Base-by-base conservation (phyloP, 176 grass and related monocot genomes). In the Bonia amplexicaulis region DNA sequence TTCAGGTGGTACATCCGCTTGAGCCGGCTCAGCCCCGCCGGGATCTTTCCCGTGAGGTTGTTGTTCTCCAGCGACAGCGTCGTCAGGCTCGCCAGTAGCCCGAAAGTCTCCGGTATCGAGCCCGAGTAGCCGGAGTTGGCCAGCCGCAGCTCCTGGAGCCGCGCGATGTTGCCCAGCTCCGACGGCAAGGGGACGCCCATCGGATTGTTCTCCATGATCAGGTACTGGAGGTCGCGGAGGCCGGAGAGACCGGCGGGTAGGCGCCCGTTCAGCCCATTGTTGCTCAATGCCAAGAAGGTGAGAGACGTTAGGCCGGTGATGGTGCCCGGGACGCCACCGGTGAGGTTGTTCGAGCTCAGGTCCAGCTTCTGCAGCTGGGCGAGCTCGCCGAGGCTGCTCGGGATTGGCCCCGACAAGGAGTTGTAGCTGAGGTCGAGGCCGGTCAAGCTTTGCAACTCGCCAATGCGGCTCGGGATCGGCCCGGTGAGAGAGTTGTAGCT, bases 341-440 rank as follows among this genome's bases (percentile, higher is more conserved):
- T 88, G 48, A 99, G 83, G 73, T 88, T 87, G 84, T 99, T 99
- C 0, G 91, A 94, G 93, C 96, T 96, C 13, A 99, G 74, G 80
- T 99, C 96, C 7, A 99, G 93, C 77, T 99, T 99, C 74, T 99
- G 96, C 39, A 99, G 91, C 59, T 85, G 84, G 0, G 40, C 5
- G 25, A 99, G 82, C 14, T 84, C 46, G 17, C 96, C 93, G 54
- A 99, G 84, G 12, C 76, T 64, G 55, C 57, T 37, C 12, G 96
- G 96, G 78, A 99, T 91, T 73, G 84, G 0, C 0, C 96, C 96
- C 0, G 96, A 82, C 66, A 99, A 86, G 77, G 86, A 92, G 83
- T 99, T 99, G 78, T 99, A 96, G 90, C 96, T 99, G 39, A 99
- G 88, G 69, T 99, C 96, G 63, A 99, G 93, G 4, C 93, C 93